Conservation (phyloP, 345 rosid genomes). For the Crucihimalaya himalaica region DNA sequence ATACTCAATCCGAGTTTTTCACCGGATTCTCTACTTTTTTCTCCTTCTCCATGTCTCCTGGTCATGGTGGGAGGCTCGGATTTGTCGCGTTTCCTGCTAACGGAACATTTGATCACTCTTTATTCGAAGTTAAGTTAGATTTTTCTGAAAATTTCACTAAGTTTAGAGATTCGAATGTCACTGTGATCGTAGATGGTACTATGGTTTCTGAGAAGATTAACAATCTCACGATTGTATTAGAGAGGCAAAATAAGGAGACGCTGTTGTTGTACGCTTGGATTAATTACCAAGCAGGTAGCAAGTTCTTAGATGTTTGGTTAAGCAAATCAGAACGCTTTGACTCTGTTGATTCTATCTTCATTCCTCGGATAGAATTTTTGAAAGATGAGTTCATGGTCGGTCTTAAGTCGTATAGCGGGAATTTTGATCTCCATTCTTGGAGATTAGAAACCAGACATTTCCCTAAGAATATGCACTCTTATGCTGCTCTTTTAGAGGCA, state of each 20-base stretch:
- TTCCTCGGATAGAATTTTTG: conserved; percentile 58
- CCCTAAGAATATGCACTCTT: conserved; percentile 64
- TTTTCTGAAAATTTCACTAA: conserved; percentile 36
- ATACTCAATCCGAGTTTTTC: conserved; percentile 39
- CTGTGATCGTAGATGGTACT: conserved; percentile 54
- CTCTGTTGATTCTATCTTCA: conserved; percentile 51
- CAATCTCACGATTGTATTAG: conserved; percentile 44
- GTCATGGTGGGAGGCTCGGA: conserved; percentile 61
- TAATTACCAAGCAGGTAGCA: conserved; percentile 62
- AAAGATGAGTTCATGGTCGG: conserved; percentile 58
- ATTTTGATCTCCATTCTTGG: conserved; percentile 64
- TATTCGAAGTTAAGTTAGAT: conserved; percentile 55
- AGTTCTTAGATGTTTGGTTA: conserved; percentile 66
- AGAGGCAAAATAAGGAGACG: conserved; percentile 47
- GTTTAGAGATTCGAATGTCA: conserved; percentile 50
- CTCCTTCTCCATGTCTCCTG: conserved; percentile 58
- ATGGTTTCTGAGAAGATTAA: conserved; percentile 45
- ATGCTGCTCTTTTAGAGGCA: conserved; percentile 31
- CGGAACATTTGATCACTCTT: conserved; percentile 32
- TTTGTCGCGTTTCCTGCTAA: conserved; percentile 62
- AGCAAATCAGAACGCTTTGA: conserved; percentile 45
- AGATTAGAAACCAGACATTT: conserved; percentile 50
- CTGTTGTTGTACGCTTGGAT: conserved; percentile 56
- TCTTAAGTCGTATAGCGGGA: conserved; percentile 60
- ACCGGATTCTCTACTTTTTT: conserved; percentile 65